Evolutionary conservation across 257 asterid species (phyloP), one percentile per base, ranked within the genome.

Genomic region (Buddleja alternifolia): DNA sequence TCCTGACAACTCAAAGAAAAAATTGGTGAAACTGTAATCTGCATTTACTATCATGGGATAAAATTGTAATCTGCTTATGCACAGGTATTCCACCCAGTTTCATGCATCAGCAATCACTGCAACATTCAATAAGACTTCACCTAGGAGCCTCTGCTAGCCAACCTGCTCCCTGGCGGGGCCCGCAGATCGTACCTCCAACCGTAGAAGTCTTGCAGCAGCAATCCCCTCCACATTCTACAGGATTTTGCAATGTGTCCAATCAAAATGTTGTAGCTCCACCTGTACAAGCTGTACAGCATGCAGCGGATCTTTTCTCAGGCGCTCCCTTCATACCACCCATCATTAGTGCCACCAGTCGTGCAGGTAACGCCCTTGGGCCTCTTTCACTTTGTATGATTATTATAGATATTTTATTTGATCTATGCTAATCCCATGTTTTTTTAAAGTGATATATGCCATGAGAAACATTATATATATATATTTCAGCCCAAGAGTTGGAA

Each of bases 311-410:
- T 58, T 67, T 46, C 51, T 44, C 78, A 9, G 75, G 63, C 16
- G 3, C 60, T 45, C 69, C 75, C 34, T 46, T 80, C 47, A 82
- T 85, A 63, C 79, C 91, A 3, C 89, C 81, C 1, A 62, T 32
- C 69, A 82, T 80, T 40, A 52, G 69, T 44, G 58, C 80, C 58
- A 72, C 78, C 36, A 78, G 83, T 41, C 87, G 83, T 70, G 48
- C 68, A 9, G 52, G 73, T 53, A 75, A 78, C 77, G 69, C 69
- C 29, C 84, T 75, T 63, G 51, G 34, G 34, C 34, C 5, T 29
- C 34, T 29, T 29, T 2, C 34, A 29, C 34, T 29, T 1, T 29
- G 34, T 29, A 1, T 29, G 34, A 29, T 29, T 29, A 29, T 29
- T 29, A 29, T 29, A 29, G 34, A 29, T 29, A 29, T 29, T 29